Evolutionary conservation across 805 yeast species (phyloP), one percentile per base, ranked within the genome.

Genomic region (Lipomyces yamanashiensis): DNA sequence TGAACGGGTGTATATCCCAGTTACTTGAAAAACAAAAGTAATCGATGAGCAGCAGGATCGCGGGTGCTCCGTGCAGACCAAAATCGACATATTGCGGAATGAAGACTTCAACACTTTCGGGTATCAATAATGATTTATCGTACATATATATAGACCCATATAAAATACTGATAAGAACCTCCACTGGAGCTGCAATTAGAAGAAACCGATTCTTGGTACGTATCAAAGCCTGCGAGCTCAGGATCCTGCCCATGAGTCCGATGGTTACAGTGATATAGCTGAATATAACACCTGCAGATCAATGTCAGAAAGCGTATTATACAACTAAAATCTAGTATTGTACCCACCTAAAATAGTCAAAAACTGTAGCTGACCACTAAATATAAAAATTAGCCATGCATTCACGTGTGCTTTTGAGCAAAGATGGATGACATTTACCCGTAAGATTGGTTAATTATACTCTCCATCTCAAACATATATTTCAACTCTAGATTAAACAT

Each of bases 341-440:
- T 41, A 52, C 67, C 5, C 19, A 64, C 67, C 64, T 6, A 64
- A 52, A 43, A 49, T 64, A 8, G 68, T 64, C 54, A 64, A 43
- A 47, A 54, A 64, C 49, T 64, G 65, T 9, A 61, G 28, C 37
- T 64, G 68, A 7, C 68, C 68, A 8, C 68, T 64, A 28, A 21
- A 51, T 3, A 36, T 23, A 21, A 7, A 10, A 23, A 23, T 33
- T 21, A 21, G 53, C 36, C 9, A 34, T n/a, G 37, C 47, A 7
- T 21, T n/a, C 33, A n/a, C 7, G 37, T 17, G 17, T 36, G 12
- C 9, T 13, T n/a, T 21, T 19, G 28, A 12, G 43, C 7, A 39
- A 13, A 39, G n/a, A 15, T 15, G 13, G 37, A 2, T 19, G 12
- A 12, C 12, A 50, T 39, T 37, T 59, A 63, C 67, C 67, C 67